Percentiles rank a stretch among this genome's conserved stretches.
phyloP scores from a whole-genome alignment of 2,329 filamentous ascomycete genomes.

The Arachnopeziza araneosa region DNA sequence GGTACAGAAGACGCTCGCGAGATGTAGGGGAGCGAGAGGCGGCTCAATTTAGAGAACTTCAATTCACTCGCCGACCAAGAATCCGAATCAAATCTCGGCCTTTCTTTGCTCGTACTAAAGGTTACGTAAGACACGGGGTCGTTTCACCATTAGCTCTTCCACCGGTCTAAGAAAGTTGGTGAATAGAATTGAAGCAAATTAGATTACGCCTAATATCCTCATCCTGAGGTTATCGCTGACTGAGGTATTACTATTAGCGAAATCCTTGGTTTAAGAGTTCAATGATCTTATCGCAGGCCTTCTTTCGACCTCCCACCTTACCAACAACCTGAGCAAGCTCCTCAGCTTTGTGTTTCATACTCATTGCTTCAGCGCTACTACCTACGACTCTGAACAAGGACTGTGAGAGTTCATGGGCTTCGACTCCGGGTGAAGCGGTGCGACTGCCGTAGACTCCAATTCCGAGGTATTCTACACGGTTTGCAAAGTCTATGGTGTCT shows the following conservation, averaged over 20 bases:
- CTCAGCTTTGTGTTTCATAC: constrained; percentile 15
- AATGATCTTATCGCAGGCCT: constrained; percentile 20
- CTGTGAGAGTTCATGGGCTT: constrained; percentile 12
- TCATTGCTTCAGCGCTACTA: constrained; percentile 3
- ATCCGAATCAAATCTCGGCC: too few species aligned
- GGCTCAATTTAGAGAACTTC: too few species aligned
- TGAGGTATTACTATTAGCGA: not conserved
- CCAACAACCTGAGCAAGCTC: constrained; percentile 13
- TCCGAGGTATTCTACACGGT: constrained; percentile 35
- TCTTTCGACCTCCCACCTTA: constrained; percentile 13
- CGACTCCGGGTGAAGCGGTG: constrained; percentile 11
- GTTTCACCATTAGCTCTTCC: too few species aligned
- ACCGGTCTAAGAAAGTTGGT: too few species aligned
- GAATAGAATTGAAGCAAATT: not conserved
- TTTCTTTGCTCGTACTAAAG: too few species aligned
- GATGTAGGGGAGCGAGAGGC: too few species aligned
- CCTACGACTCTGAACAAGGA: constrained; percentile 14
- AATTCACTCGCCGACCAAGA: too few species aligned
- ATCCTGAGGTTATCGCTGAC: not conserved
- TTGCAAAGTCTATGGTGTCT: constrained; percentile 40
- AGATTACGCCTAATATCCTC: not conserved
- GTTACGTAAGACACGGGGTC: too few species aligned
- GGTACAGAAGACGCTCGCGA: too few species aligned
- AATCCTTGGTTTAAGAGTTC: constrained; percentile 11
- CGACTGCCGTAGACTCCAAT: constrained; percentile 32